Base-by-base conservation (phyloP, 1,284 basidiomycete genomes). In the Xerocomus nothofagi region DNA sequence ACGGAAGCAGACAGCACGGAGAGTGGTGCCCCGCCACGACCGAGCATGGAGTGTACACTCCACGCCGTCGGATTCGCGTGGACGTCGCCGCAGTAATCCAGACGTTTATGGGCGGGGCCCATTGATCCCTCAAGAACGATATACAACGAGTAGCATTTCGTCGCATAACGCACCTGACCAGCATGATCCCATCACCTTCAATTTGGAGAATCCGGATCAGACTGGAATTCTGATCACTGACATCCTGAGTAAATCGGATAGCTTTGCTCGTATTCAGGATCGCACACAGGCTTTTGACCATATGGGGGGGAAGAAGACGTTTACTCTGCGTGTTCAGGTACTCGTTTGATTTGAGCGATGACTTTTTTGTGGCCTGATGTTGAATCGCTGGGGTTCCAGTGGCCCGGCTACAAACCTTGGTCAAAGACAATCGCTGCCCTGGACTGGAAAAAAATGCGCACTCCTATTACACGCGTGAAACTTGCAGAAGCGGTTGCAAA, bases 401-500 rank as follows among this genome's bases (percentile, higher is more conserved):
- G 69, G 68, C 69, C 67, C 5, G 66, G 66, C 6, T 68, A 68
- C 31, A 43, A 23, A 37, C 24, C 52, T 6, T 70, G 56, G 57
- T 47, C 50, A 24, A 63, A 66, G 47, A 67, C 70, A 1, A 53
- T 71, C 23, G 54, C 63, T 9, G 56, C 68, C 1, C 36, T 53
- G 50, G 48, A 71, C 17, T 71, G 69, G 69, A 66, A 38, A 6
- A 68, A 56, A 31, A 12, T 4, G 1, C 67, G 67, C 7, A 47
- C 26, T 2, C 66, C 65, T 0, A 44, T 70, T 40, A 71, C 69
- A 0, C 70, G 73, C 24, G 56, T 65, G n/a, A 73, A 72, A 47
- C 61, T 75, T 0, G 73, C 73, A 10, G 64, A 68, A 42, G 73
- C 67, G 24, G 66, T 74, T 27, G 74, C 74, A 18, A 68, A 57